phyloP scores from a whole-genome alignment of 495 filamentous ascomycete genomes.

The Aspergillus hancockii region DNA sequence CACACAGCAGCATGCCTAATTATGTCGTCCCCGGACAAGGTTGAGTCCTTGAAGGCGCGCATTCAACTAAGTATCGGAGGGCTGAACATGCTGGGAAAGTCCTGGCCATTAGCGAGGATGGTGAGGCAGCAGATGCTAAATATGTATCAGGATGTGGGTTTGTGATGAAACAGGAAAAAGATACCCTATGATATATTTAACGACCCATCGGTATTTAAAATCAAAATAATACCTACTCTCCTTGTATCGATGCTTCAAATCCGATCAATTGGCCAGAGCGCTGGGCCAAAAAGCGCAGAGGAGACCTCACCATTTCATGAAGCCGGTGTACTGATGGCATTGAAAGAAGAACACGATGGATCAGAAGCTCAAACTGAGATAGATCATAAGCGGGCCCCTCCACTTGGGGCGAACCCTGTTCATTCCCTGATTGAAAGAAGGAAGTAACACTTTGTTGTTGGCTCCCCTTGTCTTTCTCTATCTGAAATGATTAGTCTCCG shows the following conservation, averaged over 20 bases:
- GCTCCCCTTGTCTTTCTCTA: neutral
- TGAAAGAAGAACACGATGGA: neutral
- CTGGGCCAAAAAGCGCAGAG: neutral
- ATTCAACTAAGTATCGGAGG: constrained; percentile 73
- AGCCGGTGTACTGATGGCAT: neutral
- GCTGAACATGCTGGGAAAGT: constrained; percentile 61
- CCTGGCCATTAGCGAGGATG: constrained; percentile 67
- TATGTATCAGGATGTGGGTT: constrained; percentile 23
- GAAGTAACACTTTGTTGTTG: too few relatives aligned
- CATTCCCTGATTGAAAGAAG: neutral
- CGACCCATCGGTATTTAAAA: neutral
- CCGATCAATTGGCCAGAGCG: neutral
- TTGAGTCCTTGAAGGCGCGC: constrained; percentile 60
- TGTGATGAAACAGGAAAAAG: neutral
- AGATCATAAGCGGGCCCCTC: neutral
- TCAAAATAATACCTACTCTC: neutral
- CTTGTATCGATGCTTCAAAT: neutral
- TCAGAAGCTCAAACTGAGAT: neutral
- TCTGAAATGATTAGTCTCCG: neutral
- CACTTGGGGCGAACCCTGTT: too few relatives aligned
- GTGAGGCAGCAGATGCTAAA: constrained; percentile 61
- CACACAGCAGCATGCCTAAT: constrained; percentile 52
- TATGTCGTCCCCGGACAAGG: constrained; percentile 53
- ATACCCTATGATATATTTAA: neutral
- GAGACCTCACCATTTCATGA: neutral